Base-by-base conservation (phyloP, 2,329 filamentous ascomycete genomes). In the Plectosphaerella plurivora region DNA sequence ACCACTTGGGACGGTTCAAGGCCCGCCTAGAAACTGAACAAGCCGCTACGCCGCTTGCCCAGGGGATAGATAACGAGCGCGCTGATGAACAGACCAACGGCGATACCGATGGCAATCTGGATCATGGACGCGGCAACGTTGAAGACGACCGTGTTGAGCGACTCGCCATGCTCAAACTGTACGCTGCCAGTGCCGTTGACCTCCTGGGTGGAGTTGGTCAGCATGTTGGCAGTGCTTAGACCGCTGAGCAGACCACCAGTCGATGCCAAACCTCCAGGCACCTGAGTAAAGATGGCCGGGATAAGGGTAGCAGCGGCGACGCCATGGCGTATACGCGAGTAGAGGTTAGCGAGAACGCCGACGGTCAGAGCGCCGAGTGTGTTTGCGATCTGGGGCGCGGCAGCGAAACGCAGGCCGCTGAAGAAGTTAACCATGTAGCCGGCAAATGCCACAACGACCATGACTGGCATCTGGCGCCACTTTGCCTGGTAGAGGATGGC, bases 341-440 rank as follows among this genome's bases (percentile, higher is more conserved):
- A 92, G 1, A 90, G 63, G 60, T 94, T 94, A 8, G 88, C 89
- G 47, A 89, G 72, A 4, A 91, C 78, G 33, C 90, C 90, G 24
- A 94, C 87, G 3, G 82, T 80, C 49, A 94, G 81, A 0, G 89
- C 89, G 28, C 88, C 88, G 4, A 93, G 76, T 0, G 87, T 89
- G 63, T 88, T 91, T 52, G 86, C 83, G 44, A 94, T 82, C 62
- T 92, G 88, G 0, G 87, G 83, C 55, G 88, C 89, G 22, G 79
- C 82, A 6, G 75, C 71, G 63, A 93, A 90, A 41, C 77, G 82
- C 22, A 78, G 73, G 15, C 81, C 79, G 46, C 81, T 84, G 70
- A 88, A 91, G 69, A 82, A 91, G 64, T 88, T 92, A 59, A 90
- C 86, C 3, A 89, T 69, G 64, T 91, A 93, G 3, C 89, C 89